Base-by-base conservation (phyloP, 176 grass and related monocot species). In the Tillandsia leiboldiana region DNA sequence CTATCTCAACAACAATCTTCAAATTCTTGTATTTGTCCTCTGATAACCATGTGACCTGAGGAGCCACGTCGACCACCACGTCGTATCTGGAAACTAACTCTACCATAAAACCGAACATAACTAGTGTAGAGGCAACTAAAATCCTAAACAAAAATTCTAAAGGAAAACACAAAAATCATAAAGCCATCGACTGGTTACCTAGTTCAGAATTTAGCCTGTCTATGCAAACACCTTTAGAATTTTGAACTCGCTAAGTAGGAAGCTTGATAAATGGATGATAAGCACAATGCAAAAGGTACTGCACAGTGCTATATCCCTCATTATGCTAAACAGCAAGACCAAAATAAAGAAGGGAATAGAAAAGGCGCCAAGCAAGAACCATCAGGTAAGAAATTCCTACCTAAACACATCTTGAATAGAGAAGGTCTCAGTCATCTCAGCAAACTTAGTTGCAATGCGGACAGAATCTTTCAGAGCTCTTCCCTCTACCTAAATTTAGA, bases 381-480 rank as follows among this genome's bases (percentile, higher is more conserved):
- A 50, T 20, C 15, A 81, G 17, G 52, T 75, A 66, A 64, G 70
- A 76, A 42, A 24, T 53, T 10, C 72, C 49, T 74, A 97, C 94
- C 84, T 92, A 74, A 97, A 90, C 15, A 85, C 79, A 82, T 78
- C 48, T 72, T 82, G 63, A 3, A 90, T 79, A 48, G 94, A 86
- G 75, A 97, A 92, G 72, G 75, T 74, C 68, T 81, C 75, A 51
- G 57, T 72, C 86, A 97, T 81, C 64, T 97, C 86, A 65, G 88
- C 78, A 71, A 92, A 90, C 63, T 87, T 79, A 61, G 86, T 87
- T 51, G 76, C 80, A 83, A 97, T 93, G 5, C 69, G 82, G 29
- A 97, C 86, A 66, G 94, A 97, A 73, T 97, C 94, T 77, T 90
- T 81, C 85, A 97, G 83, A 67, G 94, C 89, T 78, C 82, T 91